phyloP scores from a whole-genome alignment of 2,329 filamentous ascomycete genomes.

The Ophiostoma ulmi region DNA sequence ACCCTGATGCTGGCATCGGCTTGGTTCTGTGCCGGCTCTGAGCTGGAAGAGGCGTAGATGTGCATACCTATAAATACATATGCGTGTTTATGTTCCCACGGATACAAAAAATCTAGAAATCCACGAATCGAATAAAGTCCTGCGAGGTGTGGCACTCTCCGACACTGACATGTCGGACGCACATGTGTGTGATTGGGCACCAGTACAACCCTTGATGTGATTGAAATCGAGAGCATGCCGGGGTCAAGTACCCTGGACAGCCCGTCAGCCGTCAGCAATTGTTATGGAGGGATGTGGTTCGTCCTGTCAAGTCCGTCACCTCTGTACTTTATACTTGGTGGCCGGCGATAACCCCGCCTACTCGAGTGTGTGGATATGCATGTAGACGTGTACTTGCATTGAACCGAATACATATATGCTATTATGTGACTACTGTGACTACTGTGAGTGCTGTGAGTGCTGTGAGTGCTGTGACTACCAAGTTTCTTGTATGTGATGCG shows the following conservation, averaged over 20 bases:
- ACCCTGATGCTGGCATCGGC: conserved; percentile 27
- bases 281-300: background rate
- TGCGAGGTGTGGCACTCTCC: background rate
- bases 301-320: background rate
- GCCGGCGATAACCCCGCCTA: background rate
- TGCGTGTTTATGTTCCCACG: too few relatives aligned
- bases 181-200: background rate
- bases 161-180: background rate
- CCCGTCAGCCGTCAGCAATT: too few relatives aligned
- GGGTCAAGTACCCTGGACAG: background rate
- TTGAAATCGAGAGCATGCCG: background rate
- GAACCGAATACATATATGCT: background rate
- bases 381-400: conserved; percentile 1
- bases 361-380: background rate
- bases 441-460: background rate
- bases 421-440: background rate
- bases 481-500: background rate
- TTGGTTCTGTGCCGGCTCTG: conserved; percentile 18
- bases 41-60: background rate
- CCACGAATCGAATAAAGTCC: background rate
- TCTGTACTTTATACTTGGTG: background rate
- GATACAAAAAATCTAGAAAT: background rate
- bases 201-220: background rate
- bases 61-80: background rate
- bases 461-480: background rate